A percentile compares a stretch with the other conserved stretches of the same genome.
Conservation (phyloP, 306 rosid genomes). For the Adenanthera pavonina region DNA sequence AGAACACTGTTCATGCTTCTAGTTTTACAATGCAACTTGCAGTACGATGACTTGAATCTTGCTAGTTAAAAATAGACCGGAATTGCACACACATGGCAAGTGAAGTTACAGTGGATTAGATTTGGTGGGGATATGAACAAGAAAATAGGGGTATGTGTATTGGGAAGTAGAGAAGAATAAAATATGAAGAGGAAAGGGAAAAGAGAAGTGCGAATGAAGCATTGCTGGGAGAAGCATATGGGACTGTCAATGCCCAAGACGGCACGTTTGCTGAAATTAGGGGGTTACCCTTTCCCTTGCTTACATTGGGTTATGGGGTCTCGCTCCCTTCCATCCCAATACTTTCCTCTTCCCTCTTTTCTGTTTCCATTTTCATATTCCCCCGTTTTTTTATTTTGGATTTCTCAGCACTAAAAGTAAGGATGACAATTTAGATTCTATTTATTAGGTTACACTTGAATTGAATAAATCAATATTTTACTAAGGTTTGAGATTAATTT, state of each 20-base stretch:
- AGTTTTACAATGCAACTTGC: too few species aligned
- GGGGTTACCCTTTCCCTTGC: constrained; percentile 5
- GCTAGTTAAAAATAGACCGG: not conserved
- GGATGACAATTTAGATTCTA: too few species aligned
- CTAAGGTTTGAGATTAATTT: too few species aligned
- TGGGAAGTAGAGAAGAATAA: not conserved
- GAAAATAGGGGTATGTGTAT: not conserved
- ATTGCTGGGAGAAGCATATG: constrained; percentile 30
- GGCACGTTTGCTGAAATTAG: constrained; percentile 80
- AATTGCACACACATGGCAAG: not conserved
- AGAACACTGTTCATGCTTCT: not conserved
- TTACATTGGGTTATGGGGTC: constrained; percentile 47
- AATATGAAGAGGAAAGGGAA: constrained; percentile 20
- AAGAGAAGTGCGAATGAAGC: constrained; percentile 66
- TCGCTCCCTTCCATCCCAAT: not conserved
- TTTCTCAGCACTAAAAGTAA: too few species aligned
- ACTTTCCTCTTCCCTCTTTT: too few species aligned
- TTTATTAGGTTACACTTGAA: too few species aligned
- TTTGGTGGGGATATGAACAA: not conserved
- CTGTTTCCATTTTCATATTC: not conserved
- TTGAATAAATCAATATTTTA: too few species aligned
- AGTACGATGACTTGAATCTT: not conserved
- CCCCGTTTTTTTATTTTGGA: too few species aligned
- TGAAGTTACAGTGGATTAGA: not conserved
- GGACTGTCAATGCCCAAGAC: constrained; percentile 64